These are phyloP conservation scores for Ustilago trichophora DNA, from an alignment of 1,284 basidiomycete genomes.

Conservation along the genomic window DNA sequence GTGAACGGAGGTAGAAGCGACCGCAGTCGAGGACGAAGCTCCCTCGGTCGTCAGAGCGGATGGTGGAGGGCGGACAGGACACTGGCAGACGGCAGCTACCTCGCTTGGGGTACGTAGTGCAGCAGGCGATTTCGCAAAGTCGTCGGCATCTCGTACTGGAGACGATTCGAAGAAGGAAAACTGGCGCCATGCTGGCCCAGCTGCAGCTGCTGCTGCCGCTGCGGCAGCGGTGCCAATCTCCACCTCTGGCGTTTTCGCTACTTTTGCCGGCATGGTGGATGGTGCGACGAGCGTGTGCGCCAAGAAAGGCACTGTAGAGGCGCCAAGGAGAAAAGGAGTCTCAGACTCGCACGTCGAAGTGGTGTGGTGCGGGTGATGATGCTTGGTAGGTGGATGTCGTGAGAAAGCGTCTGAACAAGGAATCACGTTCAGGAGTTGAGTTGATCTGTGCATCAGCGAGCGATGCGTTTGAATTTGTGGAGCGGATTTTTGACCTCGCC, in stretches of 20 bases:
- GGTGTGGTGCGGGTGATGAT: neutral
- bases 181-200: constrained; percentile 58
- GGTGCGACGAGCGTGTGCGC: neutral
- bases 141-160: constrained; percentile 44
- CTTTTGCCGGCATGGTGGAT: constrained; percentile 16
- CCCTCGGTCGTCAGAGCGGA: no score
- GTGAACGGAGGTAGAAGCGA: constrained; percentile 3
- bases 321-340: no score
- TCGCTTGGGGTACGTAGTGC: constrained; percentile 42
- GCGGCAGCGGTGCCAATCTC: constrained; percentile 41
- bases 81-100: constrained; percentile 51
- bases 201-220: constrained; percentile 34
- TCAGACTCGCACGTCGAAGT: no score
- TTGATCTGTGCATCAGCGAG: constrained; percentile 30
- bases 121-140: constrained; percentile 46
- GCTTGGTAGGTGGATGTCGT: constrained; percentile 20
- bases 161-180: constrained; percentile 57
- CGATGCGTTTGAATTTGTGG: constrained; percentile 6
- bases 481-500: neutral
- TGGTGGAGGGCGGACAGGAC: constrained; percentile 20
- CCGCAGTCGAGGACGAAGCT: no score
- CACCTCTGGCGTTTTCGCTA: neutral
- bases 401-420: neutral
- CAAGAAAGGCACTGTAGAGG: no score
- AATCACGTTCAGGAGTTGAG: neutral